Evolutionary conservation across 2,329 filamentous ascomycete genomes (phyloP), one percentile per base, ranked within the genome.

Genomic region (Cladophialophora carrionii): DNA sequence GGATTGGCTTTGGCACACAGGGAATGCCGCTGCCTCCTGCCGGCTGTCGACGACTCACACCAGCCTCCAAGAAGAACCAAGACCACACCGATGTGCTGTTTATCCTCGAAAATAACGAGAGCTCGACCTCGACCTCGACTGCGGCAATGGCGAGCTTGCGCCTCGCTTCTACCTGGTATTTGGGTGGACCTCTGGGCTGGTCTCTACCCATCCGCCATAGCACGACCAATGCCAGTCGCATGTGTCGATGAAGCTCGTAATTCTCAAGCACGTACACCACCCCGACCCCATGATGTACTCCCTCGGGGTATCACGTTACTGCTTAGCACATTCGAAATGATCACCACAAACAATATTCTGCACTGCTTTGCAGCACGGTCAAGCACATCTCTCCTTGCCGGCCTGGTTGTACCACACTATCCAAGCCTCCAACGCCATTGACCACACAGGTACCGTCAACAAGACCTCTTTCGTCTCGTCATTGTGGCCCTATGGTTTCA

Each of bases 281-380:
- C 20, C 48, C 12, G 22, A 51, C 26, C 48, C 24, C 22, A 17
- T 49, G 4, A 51, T 20, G 48, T 20, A 14, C 48, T 29, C 20
- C 8, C 24, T 17, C 10, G 9, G 48, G 48, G 48, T 51, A 51
- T 26, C 24, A 51, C n/a, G 37, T 6, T 20, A 4, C 20, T 26
- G 6, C 9, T 49, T 29, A 26, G 48, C 48, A 51, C 48, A 51
- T 51, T 51, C 20, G 48, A 51, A 29, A 51, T 51, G 22, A 51
- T 7, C 12, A 51, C 48, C 22, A 22, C 22, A 51, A 29, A 22
- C 48, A 26, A 26, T 14, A 12, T 4, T 12, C 20, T 20, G 24
- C 6, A 12, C 48, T 7, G 24, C 20, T 20, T 51, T 22, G 24
- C 24, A 17, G 48, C 48, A 51, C 22, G 10, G n/a, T 43, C 37